A percentile compares a stretch with the other conserved stretches of the same genome.
These are phyloP conservation scores for Chytriomyces sp. DNA, from an alignment of 192 early-diverging fungal species.

Conservation along the genomic window DNA sequence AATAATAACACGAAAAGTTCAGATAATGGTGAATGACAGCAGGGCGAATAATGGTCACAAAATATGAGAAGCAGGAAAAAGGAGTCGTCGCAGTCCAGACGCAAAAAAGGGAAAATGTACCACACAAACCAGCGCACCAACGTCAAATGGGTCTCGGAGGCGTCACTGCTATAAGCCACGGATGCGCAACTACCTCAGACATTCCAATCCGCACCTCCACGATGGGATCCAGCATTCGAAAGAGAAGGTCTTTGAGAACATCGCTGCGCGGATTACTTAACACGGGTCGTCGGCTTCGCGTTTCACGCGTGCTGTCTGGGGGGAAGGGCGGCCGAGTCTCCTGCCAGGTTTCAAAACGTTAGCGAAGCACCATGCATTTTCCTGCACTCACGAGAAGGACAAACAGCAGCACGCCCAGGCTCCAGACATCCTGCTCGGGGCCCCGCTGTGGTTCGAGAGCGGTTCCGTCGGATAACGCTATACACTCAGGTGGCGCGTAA, in stretches of 20 bases:
- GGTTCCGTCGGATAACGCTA: slow-evolving; percentile 67
- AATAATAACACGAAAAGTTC: too few relatives aligned
- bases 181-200: slow-evolving; percentile 70
- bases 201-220: slow-evolving; percentile 73
- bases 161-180: slow-evolving; percentile 65
- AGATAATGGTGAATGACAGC: too few relatives aligned
- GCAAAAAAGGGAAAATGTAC: too few relatives aligned
- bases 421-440: slow-evolving; percentile 82
- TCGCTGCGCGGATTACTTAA: slow-evolving; percentile 14
- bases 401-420: slow-evolving; percentile 75
- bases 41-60: too few relatives aligned
- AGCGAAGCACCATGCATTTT: slow-evolving; percentile 67
- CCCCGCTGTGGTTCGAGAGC: slow-evolving; percentile 70
- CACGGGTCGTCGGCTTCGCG: slow-evolving; percentile 18
- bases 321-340: slow-evolving; percentile 46
- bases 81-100: too few relatives aligned
- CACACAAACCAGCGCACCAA: too few relatives aligned
- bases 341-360: slow-evolving; percentile 67
- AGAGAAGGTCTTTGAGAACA: slow-evolving; percentile 55
- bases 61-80: too few relatives aligned
- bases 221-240: slow-evolving; percentile 74
- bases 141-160: too few relatives aligned
- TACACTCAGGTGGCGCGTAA: slow-evolving; percentile 78
- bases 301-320: background rate
- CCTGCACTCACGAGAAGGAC: slow-evolving; percentile 62